Evolutionary conservation across 2,329 filamentous ascomycete genomes (phyloP), one percentile per base, ranked within the genome.

Genomic region (Metarhizium robertsii): DNA sequence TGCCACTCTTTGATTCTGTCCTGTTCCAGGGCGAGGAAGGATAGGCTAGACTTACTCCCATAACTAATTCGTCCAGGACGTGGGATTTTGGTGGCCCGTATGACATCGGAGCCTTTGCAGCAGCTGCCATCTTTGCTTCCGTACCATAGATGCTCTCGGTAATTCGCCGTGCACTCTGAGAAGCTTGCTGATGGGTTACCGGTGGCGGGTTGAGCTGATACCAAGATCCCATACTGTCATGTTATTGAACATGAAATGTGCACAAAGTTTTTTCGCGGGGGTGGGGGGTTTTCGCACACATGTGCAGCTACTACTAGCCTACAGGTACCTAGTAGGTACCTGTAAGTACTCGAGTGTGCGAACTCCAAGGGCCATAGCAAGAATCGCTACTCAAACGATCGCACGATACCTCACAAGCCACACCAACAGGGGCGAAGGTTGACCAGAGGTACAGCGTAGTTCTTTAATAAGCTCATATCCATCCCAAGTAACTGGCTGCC

Each of bases 41-140:
- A 2, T 16, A 7, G 32, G 25, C 16, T 0, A 2, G 43, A 70
- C 78, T 71, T 68, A 80, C 79, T 61, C 75, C 76, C 74, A 82
- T 82, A 52, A 83, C 78, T 30, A 77, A 69, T 55, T 81, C 76
- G 69, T 84, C 80, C 20, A 71, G 57, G 25, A 62, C 60, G 56
- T 65, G 63, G 11, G 65, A 64, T 59, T 61, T 67, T 56, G 18
- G 16, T 20, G 42, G 42, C 16, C 6, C 11, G 18, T 11, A 11
- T 45, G 42, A 18, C 11, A 20, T 20, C 6, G n/a, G 14, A 11
- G 20, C n/a, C 18, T 45, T 45, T 20, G 42, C 18, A 45, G 42
- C 11, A 11, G 25, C 25, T 25, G 62, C 48, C 43, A 57, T 45
- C 58, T 56, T 45, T 42, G 38, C 20, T 16, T 32, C 3, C 34